Conservation (phyloP, 2,329 filamentous ascomycete species). For the Cryphonectria japonica region DNA sequence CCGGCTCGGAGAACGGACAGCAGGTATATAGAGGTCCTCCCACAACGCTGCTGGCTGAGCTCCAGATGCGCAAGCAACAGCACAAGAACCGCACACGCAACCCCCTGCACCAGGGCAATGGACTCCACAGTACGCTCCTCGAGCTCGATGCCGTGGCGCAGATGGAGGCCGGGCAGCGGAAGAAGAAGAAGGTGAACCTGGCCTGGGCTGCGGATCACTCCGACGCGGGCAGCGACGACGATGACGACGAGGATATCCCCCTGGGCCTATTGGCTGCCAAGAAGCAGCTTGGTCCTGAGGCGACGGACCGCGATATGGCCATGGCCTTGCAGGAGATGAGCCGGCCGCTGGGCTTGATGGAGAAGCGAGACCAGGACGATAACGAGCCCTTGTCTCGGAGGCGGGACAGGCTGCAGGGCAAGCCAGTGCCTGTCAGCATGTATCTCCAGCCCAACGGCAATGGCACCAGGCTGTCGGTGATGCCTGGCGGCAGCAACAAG, state of each 20-base stretch:
- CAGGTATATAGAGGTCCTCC: conserved; percentile 70
- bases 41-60: conserved; percentile 88
- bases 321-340: conserved; percentile 59
- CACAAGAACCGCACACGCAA: conserved; percentile 75
- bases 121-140: conserved; percentile 88
- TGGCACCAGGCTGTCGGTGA: conserved; percentile 24
- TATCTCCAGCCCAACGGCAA: conserved; percentile 33
- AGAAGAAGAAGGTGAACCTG: conserved; percentile 77
- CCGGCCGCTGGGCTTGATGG: conserved; percentile 74
- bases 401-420: conserved; percentile 73
- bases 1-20: conserved; percentile 50
- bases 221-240: conserved; percentile 50
- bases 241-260: conserved; percentile 86
- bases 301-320: conserved; percentile 43
- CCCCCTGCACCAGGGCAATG: conserved; percentile 68
- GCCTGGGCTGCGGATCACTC: conserved; percentile 69
- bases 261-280: conserved; percentile 77
- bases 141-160: conserved; percentile 91
- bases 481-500: conserved; percentile 19
- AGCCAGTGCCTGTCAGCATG: conserved; percentile 43
- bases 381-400: conserved; percentile 85
- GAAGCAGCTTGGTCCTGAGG: conserved; percentile 52
- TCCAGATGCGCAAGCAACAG: conserved; percentile 88
- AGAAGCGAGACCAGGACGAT: conserved; percentile 84
- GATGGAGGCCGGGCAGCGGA: conserved; percentile 75